Percentiles rank a stretch among this genome's conserved stretches.
Evolutionary conservation across 208 protist genomes (phyloP).

Genomic region (Leishmania major): DNA sequence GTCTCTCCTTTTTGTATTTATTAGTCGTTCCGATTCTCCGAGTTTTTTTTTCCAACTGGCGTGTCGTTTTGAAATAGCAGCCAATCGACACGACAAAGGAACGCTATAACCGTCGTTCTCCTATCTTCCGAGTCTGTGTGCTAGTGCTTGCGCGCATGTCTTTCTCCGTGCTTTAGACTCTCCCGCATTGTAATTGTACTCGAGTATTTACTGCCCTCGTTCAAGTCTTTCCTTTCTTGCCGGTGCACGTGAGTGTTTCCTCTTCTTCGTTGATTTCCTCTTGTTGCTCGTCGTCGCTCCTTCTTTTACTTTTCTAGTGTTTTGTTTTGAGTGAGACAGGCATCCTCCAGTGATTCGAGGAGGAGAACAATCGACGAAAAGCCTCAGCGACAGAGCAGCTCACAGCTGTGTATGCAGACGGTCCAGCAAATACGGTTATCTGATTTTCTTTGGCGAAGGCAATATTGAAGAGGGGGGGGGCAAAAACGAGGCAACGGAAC

Average conservation of each 20-base stretch:
- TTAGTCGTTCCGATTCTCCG: too few relatives aligned
- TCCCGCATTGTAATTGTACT: background rate
- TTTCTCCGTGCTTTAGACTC: background rate
- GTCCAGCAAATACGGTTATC: background rate
- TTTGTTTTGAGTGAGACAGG: background rate
- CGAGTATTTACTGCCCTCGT: background rate
- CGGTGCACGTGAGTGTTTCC: background rate
- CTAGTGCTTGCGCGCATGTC: background rate
- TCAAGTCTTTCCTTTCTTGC: background rate
- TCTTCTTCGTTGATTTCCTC: background rate
- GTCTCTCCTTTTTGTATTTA: too few relatives aligned
- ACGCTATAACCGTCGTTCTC: background rate
- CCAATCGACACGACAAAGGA: background rate
- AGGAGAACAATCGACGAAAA: background rate
- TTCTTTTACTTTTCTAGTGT: background rate
- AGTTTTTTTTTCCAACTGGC: background rate
- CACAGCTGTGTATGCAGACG: background rate
- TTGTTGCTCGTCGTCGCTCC: background rate
- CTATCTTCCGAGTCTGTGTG: background rate
- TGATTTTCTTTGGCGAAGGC: background rate
- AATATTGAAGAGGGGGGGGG: background rate
- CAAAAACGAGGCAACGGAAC: background rate
- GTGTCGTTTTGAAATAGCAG: background rate
- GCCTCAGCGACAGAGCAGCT: background rate
- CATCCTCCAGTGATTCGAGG: background rate